Base-by-base conservation (phyloP, 306 rosid genomes). In the Trichosanthes cucumerina region DNA sequence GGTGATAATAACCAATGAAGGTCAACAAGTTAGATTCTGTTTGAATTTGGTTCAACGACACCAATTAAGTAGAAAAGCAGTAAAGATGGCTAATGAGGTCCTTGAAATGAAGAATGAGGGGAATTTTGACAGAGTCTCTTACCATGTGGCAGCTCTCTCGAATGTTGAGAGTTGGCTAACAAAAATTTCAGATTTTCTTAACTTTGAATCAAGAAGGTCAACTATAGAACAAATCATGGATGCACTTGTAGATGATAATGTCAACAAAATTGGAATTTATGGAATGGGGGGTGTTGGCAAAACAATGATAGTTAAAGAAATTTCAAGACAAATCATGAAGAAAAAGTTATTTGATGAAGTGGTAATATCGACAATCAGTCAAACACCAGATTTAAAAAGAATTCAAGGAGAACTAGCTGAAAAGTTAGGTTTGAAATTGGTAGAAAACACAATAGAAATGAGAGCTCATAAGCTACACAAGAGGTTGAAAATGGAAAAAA, bases 261-360 rank as follows among this genome's bases (percentile, higher is more conserved):
- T 47, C 7, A 6, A 72, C 28, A 39, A 1, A 31, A 73, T 79
- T 72, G 79, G 81, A 53, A 59, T 82, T n/a, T 60, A 19, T 4
- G 31, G 85, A 7, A 68, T 76, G 73, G 73, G 73, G 1, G 84
- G 84, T 2, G 56, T 78, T 12, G 82, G 85, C 2, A 82, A 75
- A 62, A 82, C 85, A 10, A 79, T 78, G 71, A 76, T 82, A 21
- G 77, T 14, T 0, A 53, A 79, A 15, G 44, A 82, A 64, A 47
- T 82, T n/a, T 12, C 5, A 4, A 63, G 39, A 21, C 44, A 41
- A 73, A 59, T 57, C 36, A 0, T 11, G 3, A 4, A 18, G 59
- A 9, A 2, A 0, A 33, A 52, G 3, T 0, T 14, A 14, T 81
- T 77, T 23, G 71, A 54, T 9, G 28, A n/a, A 0, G 24, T 77